Evolutionary conservation across 805 yeast genomes (phyloP), one percentile per base, ranked within the genome.

Genomic region (Metschnikowia lachancei): DNA sequence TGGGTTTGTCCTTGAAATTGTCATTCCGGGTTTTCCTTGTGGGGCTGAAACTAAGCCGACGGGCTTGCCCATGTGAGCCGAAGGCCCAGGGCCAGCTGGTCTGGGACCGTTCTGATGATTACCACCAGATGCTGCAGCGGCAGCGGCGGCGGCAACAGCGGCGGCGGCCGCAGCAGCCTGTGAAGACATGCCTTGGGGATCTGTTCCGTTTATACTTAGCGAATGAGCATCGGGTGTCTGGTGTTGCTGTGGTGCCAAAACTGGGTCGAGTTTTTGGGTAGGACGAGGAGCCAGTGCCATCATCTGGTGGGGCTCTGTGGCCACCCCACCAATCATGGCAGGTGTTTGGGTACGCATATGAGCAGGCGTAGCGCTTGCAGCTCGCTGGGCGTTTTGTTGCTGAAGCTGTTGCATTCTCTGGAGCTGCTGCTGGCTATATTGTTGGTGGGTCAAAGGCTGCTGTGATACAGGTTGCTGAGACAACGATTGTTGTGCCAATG

Each of bases 361-460:
- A 10, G 33, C 41, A 12, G 41, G 44, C 11, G 44, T 30, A 16
- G 29, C 33, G n/a, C 33, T 31, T 5, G 41, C 20, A n/a, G 24
- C 16, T 13, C 37, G 34, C 11, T 28, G 40, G 30, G 35, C 43
- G 7, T 26, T 35, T 18, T 47, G 48, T 22, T 45, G 54, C 34
- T 40, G 51, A 43, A 47, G 32, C 10, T 45, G 47, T 32, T 45
- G 49, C 14, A 40, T 36, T 16, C 43, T 33, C 29, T 41, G 52
- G 12, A 41, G 47, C 28, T 35, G 45, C 30, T 39, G 46, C 35
- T 49, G 52, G 22, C 43, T 42, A 13, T 41, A 43, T 20, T 41
- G 40, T 19, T 34, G 51, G 18, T 42, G 44, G 29, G 19, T 26
- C 17, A 39, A 22, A 10, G 12, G 46, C 35, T 39, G 50, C 19